Percentiles rank a stretch among this genome's conserved stretches.
These are phyloP conservation scores for Paxillus rubicundulus DNA, from an alignment of 768 basidiomycete species.

Conservation along the genomic window DNA sequence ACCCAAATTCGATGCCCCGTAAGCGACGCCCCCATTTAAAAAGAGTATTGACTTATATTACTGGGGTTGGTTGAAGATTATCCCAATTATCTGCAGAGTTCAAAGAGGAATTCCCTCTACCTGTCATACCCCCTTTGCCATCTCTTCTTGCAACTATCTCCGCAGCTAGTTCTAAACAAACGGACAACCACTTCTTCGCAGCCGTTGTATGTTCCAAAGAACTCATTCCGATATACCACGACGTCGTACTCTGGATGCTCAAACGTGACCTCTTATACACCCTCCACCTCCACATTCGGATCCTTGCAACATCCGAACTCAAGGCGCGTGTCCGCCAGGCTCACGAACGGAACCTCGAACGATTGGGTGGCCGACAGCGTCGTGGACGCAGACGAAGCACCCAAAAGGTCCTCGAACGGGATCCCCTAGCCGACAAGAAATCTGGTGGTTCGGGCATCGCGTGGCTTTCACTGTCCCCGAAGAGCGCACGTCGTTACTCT, in stretches of 20 bases:
- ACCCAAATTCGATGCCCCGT: constrained; percentile 59
- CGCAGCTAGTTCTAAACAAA: constrained; percentile 57
- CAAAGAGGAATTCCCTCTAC: constrained; percentile 53
- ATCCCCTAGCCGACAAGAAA: constrained; percentile 17
- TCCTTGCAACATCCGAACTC: constrained; percentile 74
- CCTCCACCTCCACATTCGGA: constrained; percentile 79
- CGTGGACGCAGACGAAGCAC: constrained; percentile 23
- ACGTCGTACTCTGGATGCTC: constrained; percentile 89
- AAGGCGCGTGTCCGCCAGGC: constrained; percentile 64
- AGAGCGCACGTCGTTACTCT: constrained; percentile 45
- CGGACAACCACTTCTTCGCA: constrained; percentile 75
- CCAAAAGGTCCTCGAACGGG: constrained; percentile 15
- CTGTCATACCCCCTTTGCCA: constrained; percentile 67
- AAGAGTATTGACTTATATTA: constrained; percentile 4
- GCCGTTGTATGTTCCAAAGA: constrained; percentile 72
- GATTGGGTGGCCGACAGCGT: constrained; percentile 9
- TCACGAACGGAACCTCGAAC: constrained; percentile 38
- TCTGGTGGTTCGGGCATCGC: constrained; percentile 25
- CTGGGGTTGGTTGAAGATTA: constrained; percentile 8
- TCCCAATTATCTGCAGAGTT: constrained; percentile 59
- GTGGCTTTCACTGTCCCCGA: constrained; percentile 58
- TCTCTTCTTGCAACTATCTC: constrained; percentile 75
- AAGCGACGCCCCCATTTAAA: constrained; percentile 29
- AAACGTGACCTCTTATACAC: constrained; percentile 83
- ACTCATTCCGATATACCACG: constrained; percentile 65